Conservation (phyloP, 179 eudicot species). For the Amaranthus tricolor region DNA sequence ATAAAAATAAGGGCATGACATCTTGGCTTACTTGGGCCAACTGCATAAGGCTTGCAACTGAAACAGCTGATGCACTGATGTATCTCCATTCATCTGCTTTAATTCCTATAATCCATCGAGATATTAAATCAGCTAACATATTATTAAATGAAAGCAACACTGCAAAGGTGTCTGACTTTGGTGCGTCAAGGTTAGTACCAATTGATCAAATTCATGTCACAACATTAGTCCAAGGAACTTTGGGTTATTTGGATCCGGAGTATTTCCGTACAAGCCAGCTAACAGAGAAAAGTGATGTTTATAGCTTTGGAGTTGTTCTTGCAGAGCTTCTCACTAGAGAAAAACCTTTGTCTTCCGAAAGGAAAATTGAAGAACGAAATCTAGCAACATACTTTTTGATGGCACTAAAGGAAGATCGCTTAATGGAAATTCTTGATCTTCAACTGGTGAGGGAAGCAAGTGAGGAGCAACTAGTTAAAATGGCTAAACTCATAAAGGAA, state of each 20-base stretch:
- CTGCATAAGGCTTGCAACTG: constrained; percentile 18
- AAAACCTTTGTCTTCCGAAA: background rate
- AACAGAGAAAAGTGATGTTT: constrained; percentile 25
- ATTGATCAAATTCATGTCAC: constrained; percentile 11
- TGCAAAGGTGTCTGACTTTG: constrained; percentile 17
- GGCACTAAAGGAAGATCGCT: constrained; percentile 7
- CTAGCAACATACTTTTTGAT: background rate
- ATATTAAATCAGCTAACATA: constrained; percentile 18
- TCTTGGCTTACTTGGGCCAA: constrained; percentile 23
- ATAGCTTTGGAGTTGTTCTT: constrained; percentile 29
- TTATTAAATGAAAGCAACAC: constrained; percentile 11
- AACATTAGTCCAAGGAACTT: constrained; percentile 22
- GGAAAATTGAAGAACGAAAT: background rate
- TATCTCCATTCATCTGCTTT: constrained; percentile 23
- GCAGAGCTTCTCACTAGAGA: constrained; percentile 18
- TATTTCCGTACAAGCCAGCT: constrained; percentile 10
- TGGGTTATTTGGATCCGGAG: constrained; percentile 23
- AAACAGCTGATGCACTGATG: constrained; percentile 23
- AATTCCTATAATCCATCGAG: constrained; percentile 21
- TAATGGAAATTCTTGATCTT: constrained; percentile 17
- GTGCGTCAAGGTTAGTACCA: constrained; percentile 17
- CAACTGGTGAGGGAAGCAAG: constrained; percentile 10
- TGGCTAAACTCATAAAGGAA: constrained; percentile 2
- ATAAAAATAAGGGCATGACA: background rate
- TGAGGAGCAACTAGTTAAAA: constrained; percentile 3